Conservation (phyloP, 2,329 filamentous ascomycete species). For the Penicillium griseofulvum region DNA sequence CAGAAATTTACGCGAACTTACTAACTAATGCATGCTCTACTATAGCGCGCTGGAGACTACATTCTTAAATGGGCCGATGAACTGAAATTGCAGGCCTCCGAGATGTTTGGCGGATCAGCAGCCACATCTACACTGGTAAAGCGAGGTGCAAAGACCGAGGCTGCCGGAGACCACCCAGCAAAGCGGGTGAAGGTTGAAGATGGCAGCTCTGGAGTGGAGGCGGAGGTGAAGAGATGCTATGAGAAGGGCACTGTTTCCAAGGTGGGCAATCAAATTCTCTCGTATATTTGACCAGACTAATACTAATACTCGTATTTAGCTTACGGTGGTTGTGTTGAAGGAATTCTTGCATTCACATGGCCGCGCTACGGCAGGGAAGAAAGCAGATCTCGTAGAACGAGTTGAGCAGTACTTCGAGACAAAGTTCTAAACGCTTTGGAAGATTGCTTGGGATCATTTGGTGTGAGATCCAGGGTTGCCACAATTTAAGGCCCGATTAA, state of each 20-base stretch:
- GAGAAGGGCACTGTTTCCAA: constrained; percentile 46
- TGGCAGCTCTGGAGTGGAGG: constrained; percentile 27
- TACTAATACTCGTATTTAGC: constrained; percentile 21
- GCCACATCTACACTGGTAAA: constrained; percentile 50
- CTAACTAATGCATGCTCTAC: not conserved
- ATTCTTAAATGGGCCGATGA: constrained; percentile 72
- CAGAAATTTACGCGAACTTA: not conserved
- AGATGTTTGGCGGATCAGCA: constrained; percentile 36
- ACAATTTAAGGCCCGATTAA: not conserved
- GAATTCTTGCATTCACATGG: constrained; percentile 47
- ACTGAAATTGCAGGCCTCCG: constrained; percentile 59
- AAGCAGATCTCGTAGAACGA: constrained; percentile 51
- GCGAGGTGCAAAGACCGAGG: constrained; percentile 36
- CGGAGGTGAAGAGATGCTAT: constrained; percentile 42
- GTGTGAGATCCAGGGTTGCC: not conserved
- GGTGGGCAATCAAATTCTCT: constrained; percentile 22
- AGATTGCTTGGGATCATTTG: not conserved
- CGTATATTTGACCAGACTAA: constrained; percentile 1
- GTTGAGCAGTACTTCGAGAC: constrained; percentile 50
- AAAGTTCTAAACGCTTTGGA: constrained; percentile 29
- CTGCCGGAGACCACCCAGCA: constrained; percentile 29
- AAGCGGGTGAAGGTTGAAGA: constrained; percentile 50
- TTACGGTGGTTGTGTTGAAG: constrained; percentile 49
- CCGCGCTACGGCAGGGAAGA: constrained; percentile 46
- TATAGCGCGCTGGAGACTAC: constrained; percentile 68